phyloP scores from a whole-genome alignment of 768 basidiomycete species.

The Cyclocybe aegerita region DNA sequence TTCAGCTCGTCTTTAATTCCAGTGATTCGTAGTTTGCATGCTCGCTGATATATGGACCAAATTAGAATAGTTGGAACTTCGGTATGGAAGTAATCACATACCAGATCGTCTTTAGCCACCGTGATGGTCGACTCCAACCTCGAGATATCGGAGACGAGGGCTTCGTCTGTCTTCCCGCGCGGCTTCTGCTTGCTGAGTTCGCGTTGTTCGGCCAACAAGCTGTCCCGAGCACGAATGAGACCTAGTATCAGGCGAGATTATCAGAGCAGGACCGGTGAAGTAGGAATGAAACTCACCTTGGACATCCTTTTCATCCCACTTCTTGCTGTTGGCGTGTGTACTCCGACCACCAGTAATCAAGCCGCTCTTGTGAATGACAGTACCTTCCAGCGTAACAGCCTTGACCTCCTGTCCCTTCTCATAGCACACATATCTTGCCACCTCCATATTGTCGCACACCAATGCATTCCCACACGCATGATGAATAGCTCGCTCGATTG shows the following conservation, averaged over 20 bases:
- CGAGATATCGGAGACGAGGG: constrained; percentile 70
- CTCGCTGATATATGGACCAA: constrained; percentile 63
- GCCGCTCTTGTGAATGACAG: constrained; percentile 96
- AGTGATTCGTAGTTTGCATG: constrained; percentile 69
- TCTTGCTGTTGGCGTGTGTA: constrained; percentile 71
- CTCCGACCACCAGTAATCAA: constrained; percentile 94
- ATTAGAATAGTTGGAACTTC: neutral
- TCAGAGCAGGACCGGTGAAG: neutral
- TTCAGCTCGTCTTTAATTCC: constrained; percentile 86
- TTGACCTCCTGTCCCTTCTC: constrained; percentile 97
- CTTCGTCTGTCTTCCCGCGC: constrained; percentile 81
- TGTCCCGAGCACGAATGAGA: constrained; percentile 61
- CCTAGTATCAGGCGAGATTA: constrained; percentile 23
- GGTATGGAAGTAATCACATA: constrained; percentile 30
- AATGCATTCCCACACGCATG: constrained; percentile 95
- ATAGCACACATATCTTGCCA: constrained; percentile 88
- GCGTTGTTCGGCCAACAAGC: constrained; percentile 68
- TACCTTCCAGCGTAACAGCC: constrained; percentile 96
- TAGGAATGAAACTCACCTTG: constrained; percentile 53
- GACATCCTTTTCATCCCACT: constrained; percentile 94
- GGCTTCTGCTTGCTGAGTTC: constrained; percentile 87
- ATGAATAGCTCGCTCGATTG: constrained; percentile 91
- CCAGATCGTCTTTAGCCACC: constrained; percentile 82
- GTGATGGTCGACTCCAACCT: constrained; percentile 77
- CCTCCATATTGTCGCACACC: constrained; percentile 94